phyloP scores from a whole-genome alignment of 2,329 filamentous ascomycete genomes.

The Fusarium lateritium region DNA sequence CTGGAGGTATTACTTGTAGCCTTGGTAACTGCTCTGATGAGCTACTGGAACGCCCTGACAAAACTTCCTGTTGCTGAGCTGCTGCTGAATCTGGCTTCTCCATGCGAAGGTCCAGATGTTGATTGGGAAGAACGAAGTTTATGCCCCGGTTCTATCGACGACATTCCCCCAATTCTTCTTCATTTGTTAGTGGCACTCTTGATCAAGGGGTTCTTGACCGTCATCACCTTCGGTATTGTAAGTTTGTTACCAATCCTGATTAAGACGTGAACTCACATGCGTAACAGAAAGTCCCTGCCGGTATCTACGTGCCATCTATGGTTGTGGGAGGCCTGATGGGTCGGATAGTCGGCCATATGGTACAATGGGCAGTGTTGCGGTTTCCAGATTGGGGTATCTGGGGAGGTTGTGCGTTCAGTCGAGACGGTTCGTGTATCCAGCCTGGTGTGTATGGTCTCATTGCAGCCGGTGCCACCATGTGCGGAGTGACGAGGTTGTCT shows the following conservation, averaged over 20 bases:
- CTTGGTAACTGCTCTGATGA: conserved; percentile 83
- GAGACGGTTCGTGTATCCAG: conserved; percentile 87
- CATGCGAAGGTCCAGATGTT: conserved; percentile 80
- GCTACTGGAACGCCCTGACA: conserved; percentile 95
- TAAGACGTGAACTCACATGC: conserved; percentile 36
- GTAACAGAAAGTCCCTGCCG: conserved; percentile 86
- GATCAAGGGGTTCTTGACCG: conserved; percentile 90
- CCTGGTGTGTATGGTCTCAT: conserved; percentile 98
- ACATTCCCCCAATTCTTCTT: conserved; percentile 83
- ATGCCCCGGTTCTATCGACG: conserved; percentile 79
- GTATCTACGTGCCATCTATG: conserved; percentile 99
- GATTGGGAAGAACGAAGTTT: conserved; percentile 78
- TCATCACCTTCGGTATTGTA: conserved; percentile 91
- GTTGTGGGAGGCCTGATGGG: conserved; percentile 95
- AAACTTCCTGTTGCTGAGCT: conserved; percentile 92
- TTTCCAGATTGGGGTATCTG: conserved; percentile 82
- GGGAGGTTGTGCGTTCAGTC: conserved; percentile 77
- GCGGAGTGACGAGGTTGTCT: conserved; percentile 92
- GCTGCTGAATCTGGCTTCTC: conserved; percentile 89
- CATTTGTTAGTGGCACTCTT: conserved; percentile 84
- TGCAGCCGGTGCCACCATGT: conserved; percentile 97
- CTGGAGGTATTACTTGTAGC: conserved; percentile 92
- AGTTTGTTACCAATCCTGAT: conserved; percentile 50
- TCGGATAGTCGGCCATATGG: conserved; percentile 85
- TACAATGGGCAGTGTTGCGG: conserved; percentile 84